phyloP scores from a whole-genome alignment of 208 protist species.

The Leishmania tarentolae region DNA sequence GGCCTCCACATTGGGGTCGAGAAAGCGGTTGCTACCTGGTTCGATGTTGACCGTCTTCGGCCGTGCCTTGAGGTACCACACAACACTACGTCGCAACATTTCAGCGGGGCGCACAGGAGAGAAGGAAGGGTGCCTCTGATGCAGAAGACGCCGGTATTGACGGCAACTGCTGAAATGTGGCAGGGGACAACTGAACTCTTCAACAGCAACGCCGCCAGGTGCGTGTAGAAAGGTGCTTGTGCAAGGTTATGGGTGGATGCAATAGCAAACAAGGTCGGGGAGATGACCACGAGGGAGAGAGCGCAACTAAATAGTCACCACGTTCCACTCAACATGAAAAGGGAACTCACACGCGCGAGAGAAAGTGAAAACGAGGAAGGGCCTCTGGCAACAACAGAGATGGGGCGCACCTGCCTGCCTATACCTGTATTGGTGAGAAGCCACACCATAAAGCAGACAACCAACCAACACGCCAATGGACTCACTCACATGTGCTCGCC shows the following conservation, averaged over 20 bases:
- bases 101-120: not conserved
- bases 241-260: not conserved
- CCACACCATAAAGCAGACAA: not conserved
- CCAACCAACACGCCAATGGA: not conserved
- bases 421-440: not conserved
- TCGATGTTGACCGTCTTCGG: conserved; percentile 79
- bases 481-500: not conserved
- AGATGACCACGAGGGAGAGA: not conserved
- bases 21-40: conserved; percentile 68
- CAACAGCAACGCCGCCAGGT: not conserved
- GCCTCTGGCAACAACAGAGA: not conserved
- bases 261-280: not conserved
- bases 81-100: conserved; percentile 48
- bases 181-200: not conserved
- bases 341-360: not conserved
- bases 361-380: not conserved
- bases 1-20: conserved; percentile 47
- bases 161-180: not conserved
- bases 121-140: not conserved
- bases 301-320: not conserved
- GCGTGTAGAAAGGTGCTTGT: no score
- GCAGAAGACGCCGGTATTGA: not conserved
- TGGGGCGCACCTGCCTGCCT: not conserved
- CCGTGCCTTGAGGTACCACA: conserved; percentile 56
- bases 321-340: not conserved